phyloP scores from a whole-genome alignment of 2,329 filamentous ascomycete species.

The Dactylellina sp. region DNA sequence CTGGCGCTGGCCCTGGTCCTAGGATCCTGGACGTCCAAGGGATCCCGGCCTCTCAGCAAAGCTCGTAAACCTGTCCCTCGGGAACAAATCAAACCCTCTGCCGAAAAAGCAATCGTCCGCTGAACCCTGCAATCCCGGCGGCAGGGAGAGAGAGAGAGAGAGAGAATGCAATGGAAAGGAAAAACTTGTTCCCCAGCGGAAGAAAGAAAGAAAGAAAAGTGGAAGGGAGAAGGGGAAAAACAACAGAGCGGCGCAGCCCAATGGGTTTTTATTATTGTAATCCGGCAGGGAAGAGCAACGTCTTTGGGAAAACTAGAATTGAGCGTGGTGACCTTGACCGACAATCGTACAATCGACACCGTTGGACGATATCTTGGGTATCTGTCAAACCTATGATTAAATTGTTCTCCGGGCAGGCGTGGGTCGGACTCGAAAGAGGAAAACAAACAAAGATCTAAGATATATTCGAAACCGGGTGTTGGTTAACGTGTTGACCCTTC shows the following conservation, averaged over 20 bases:
- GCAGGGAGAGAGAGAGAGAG: conserved; percentile 25
- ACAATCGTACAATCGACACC: too few relatives aligned
- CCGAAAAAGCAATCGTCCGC: conserved; percentile 46
- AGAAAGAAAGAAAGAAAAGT: not conserved
- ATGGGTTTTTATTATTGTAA: too few relatives aligned
- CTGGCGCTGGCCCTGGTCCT: conserved; percentile 31
- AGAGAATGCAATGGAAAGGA: too few relatives aligned
- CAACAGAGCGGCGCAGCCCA: conserved; percentile 16
- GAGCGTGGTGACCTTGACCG: too few relatives aligned
- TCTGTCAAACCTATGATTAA: too few relatives aligned
- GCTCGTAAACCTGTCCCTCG: conserved; percentile 55
- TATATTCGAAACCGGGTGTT: too few relatives aligned
- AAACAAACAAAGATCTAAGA: too few relatives aligned
- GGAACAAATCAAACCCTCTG: conserved; percentile 35
- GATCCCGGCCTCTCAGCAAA: conserved; percentile 49
- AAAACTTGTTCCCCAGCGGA: conserved; percentile 25
- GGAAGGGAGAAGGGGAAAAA: conserved; percentile 7
- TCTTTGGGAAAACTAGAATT: too few relatives aligned
- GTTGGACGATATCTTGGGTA: too few relatives aligned
- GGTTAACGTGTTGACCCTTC: conserved; percentile 18
- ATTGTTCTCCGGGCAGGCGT: too few relatives aligned
- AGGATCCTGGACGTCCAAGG: conserved; percentile 37
- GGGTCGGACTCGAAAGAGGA: too few relatives aligned
- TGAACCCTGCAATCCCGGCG: conserved; percentile 24
- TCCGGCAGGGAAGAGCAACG: too few relatives aligned